Evolutionary conservation across 179 eudicot species (phyloP), one percentile per base, ranked within the genome.

Genomic region (Gypsophila paniculata): DNA sequence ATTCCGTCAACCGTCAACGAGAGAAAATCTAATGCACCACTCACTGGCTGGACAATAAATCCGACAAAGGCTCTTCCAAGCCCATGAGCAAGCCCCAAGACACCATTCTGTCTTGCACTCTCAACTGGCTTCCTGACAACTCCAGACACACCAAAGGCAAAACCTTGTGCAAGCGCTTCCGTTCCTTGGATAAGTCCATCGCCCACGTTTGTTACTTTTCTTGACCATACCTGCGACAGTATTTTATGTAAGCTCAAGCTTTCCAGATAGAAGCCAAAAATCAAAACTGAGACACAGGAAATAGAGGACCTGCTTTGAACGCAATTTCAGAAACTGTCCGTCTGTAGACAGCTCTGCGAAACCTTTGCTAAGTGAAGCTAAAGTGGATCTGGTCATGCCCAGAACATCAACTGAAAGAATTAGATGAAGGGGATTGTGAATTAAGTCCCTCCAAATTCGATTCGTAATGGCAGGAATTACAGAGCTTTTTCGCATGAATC

Each of bases 261-360:
- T 19, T 8, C 19, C 36, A 57, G 13, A 72, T 42, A 21, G 21
- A 15, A 64, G 48, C 32, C 25, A 32, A 21, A 65, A 22, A 59
- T 70, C 54, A 13, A 32, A 65, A 15, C 58, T 10, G 14, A 78
- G 7, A 34, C 71, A 61, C 36, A 67, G 46, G 65, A 65, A 73
- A 39, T 34, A 12, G 18, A 11, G 72, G 59, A 95, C 98, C 96
- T 95, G 99, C 86, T 90, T 92, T 57, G 98, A 90, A 61, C 98
- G 98, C 61, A 95, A 82, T 71, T 86, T 96, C 71, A 95, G 84
- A 79, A 95, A 95, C 81, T 95, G 99, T 10, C 99, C 99, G 83
- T 95, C 99, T 18, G 99, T 95, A 64, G 99, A 95, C 75, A 95
- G 89, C 78, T 89, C 93, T 39, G 99, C 99, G 87, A 95, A 92